Evolutionary conservation across 2,329 filamentous ascomycete species (phyloP), one percentile per base, ranked within the genome.

Genomic region (Hymenoscyphus fructigenus): DNA sequence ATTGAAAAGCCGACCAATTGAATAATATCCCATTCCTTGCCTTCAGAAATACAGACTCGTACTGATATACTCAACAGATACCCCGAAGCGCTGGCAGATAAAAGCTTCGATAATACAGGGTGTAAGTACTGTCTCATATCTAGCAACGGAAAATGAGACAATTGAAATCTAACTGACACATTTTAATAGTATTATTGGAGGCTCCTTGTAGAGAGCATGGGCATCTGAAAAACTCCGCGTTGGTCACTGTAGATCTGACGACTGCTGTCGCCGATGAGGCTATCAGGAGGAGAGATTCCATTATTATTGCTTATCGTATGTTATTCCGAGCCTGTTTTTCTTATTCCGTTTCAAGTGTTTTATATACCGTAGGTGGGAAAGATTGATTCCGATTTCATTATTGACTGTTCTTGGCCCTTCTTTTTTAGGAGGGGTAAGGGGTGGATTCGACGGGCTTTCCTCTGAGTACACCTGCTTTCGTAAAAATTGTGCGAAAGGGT

Each of bases 21-120:
- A 5, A 38, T 36, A 15, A 38, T 38, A 60, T n/a, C 29, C 36
- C 65, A 5, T 14, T 23, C 0, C 14, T 53, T 12, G 9, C 3
- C 10, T 50, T 20, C 20, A 23, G 4, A 14, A 53, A 26, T 20
- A 28, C 20, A 4, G 36, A 38, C 14, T 12, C 20, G 14, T 53
- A n/a, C 47, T 53, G 66, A 62, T 44, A 23, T 17, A 41, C 47
- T 23, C 50, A 62, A 64, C 68, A 95, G 93, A 66, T 99, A 97
- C 76, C 95, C 95, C 0, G 92, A 96, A 75, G 87, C 88, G 66
- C 83, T 97, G 53, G 95, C 95, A 10, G 95, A 98, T 75, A 89
- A 89, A 71, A 88, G 90, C 69, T 99, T 93, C 85, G 95, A 99
- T 77, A 99, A 99, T 75, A 97, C 96, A n/a, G 95, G 95, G 62